phyloP scores from a whole-genome alignment of 2,329 filamentous ascomycete genomes.

The Lasiodiplodia hormozganensis region DNA sequence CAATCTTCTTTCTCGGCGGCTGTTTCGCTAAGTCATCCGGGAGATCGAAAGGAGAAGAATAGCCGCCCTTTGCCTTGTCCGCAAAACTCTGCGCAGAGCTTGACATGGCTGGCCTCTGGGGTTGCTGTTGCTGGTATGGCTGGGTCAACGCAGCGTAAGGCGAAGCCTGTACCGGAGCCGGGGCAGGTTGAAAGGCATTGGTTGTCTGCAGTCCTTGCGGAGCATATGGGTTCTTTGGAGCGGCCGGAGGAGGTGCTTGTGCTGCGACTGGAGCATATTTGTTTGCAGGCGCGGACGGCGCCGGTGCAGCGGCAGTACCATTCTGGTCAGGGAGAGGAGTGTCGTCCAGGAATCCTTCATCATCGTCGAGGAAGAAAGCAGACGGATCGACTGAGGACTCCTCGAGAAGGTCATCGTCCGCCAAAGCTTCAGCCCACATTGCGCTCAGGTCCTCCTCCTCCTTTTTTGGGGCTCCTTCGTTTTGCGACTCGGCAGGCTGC shows the following conservation, averaged over 20 bases:
- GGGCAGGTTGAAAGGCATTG: constrained; percentile 50
- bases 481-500: neutral
- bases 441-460: constrained; percentile 72
- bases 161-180: constrained; percentile 36
- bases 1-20: constrained; percentile 59
- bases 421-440: constrained; percentile 84
- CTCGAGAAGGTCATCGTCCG: constrained; percentile 72
- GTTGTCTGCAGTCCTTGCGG: constrained; percentile 59
- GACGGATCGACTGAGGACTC: constrained; percentile 58
- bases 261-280: constrained; percentile 48
- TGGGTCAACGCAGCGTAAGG: constrained; percentile 35
- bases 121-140: constrained; percentile 22
- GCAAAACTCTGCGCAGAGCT: constrained; percentile 76
- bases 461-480: neutral
- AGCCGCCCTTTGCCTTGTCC: constrained; percentile 89
- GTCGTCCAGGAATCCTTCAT: constrained; percentile 84
- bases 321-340: constrained; percentile 49
- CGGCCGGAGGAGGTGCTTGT: constrained; percentile 34
- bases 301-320: constrained; percentile 6
- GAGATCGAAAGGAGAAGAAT: constrained; percentile 92
- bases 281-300: constrained; percentile 32
- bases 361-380: constrained; percentile 79
- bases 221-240: constrained; percentile 54
- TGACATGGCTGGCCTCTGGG: constrained; percentile 59
- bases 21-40: constrained; percentile 84